phyloP scores from a whole-genome alignment of 1,284 basidiomycete genomes.

The Neonothopanus nambi region DNA sequence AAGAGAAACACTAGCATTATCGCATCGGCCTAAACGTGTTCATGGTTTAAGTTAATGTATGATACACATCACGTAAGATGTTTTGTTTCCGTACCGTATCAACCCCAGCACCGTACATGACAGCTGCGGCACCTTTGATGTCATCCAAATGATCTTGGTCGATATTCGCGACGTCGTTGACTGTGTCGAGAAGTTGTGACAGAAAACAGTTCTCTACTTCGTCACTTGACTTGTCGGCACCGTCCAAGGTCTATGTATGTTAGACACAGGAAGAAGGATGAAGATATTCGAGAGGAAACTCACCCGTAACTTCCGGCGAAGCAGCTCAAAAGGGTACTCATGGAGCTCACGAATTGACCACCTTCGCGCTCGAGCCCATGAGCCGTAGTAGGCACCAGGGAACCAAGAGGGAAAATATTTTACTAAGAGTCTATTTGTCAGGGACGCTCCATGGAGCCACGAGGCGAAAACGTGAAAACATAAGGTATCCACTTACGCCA shows the following conservation, averaged over 20 bases:
- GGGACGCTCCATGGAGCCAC: neutral
- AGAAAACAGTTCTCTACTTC: neutral
- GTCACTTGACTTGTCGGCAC: neutral
- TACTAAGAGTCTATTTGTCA: slow-evolving; percentile 14
- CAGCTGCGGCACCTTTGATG: slow-evolving; percentile 1
- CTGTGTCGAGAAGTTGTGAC: neutral
- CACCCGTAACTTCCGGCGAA: slow-evolving; percentile 22
- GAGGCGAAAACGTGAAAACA: neutral
- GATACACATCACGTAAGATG: neutral
- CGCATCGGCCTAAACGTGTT: slow-evolving; percentile 6
- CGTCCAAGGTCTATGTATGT: no score
- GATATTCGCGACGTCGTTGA: neutral
- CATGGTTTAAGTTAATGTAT: neutral
- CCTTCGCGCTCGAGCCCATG: slow-evolving; percentile 12
- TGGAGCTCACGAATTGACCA: slow-evolving; percentile 9
- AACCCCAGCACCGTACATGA: slow-evolving; percentile 1
- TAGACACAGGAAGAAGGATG: no score
- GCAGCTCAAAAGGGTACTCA: slow-evolving; percentile 13
- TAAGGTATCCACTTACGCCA: slow-evolving; percentile 16
- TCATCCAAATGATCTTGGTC: neutral
- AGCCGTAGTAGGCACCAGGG: slow-evolving; percentile 26
- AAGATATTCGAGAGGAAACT: no score
- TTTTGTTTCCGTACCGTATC: no score
- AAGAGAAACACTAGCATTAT: slow-evolving; percentile 4
- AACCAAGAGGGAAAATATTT: slow-evolving; percentile 26